Evolutionary conservation across 192 early-diverging fungal genomes (phyloP).

Genomic region (Spinellus fusiger): DNA sequence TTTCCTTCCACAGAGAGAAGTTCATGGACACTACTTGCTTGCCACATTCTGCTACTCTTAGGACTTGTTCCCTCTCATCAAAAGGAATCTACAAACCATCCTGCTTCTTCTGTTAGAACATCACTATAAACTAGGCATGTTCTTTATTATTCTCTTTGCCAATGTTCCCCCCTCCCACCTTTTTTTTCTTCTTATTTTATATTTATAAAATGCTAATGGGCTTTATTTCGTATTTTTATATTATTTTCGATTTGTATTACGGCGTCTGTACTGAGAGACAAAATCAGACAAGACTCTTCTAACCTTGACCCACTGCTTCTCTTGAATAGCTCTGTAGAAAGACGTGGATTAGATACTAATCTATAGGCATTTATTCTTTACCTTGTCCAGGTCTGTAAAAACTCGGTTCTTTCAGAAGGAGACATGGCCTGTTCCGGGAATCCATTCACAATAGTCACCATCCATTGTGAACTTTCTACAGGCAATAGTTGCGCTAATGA

Average conservation of each 20-base stretch:
- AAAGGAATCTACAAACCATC: no score
- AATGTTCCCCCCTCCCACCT: no score
- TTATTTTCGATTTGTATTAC: constrained; percentile 28
- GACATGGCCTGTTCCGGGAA: constrained; percentile 42
- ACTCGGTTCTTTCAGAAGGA: constrained; percentile 40
- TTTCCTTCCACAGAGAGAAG: constrained; percentile 30
- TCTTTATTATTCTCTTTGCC: no score
- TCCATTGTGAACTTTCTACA: constrained; percentile 41
- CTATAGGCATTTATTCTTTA: constrained; percentile 30
- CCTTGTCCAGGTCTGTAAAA: constrained; percentile 46
- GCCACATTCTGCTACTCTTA: constrained; percentile 20
- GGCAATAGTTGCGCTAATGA: constrained; percentile 41
- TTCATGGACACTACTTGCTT: constrained; percentile 24
- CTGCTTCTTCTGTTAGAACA: no score
- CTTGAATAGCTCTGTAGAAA: constrained; percentile 40
- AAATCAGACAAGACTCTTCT: constrained; percentile 53
- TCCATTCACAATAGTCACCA: constrained; percentile 35
- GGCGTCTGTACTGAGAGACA: constrained; percentile 47
- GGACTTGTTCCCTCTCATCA: not conserved
- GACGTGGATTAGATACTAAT: constrained; percentile 7
- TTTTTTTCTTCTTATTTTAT: not conserved
- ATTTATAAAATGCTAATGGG: not conserved
- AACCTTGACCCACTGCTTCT: constrained; percentile 45
- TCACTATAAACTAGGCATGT: no score
- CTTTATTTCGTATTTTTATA: not conserved